phyloP scores from a whole-genome alignment of 2,329 filamentous ascomycete genomes.

The Metarhizium guizhouense region DNA sequence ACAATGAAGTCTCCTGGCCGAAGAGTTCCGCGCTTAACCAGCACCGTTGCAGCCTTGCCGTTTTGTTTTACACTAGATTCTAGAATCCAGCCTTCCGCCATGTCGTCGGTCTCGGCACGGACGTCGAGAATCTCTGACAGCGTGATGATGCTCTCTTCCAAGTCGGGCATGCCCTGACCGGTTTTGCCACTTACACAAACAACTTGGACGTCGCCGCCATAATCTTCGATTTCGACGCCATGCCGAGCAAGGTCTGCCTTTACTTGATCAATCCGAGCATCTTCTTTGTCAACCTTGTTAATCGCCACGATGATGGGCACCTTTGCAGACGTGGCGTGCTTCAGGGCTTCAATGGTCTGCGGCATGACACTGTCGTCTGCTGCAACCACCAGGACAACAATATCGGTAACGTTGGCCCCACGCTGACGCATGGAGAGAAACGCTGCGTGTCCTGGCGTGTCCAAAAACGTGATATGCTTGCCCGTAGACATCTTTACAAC shows the following conservation, averaged over 20 bases:
- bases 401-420: slow-evolving; percentile 92
- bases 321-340: slow-evolving; percentile 77
- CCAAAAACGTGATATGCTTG: slow-evolving; percentile 89
- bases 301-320: slow-evolving; percentile 97
- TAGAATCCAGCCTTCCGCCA: slow-evolving; percentile 86
- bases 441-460: slow-evolving; percentile 92
- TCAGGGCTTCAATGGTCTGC: slow-evolving; percentile 91
- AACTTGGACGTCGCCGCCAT: slow-evolving; percentile 86
- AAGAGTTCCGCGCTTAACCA: slow-evolving; percentile 82
- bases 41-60: slow-evolving; percentile 79
- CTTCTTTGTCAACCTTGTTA: slow-evolving; percentile 91
- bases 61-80: slow-evolving; percentile 81
- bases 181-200: slow-evolving; percentile 91
- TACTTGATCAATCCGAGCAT: slow-evolving; percentile 70
- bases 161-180: slow-evolving; percentile 78
- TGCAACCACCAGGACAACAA: slow-evolving; percentile 90
- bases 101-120: slow-evolving; percentile 66
- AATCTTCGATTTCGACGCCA: slow-evolving; percentile 89
- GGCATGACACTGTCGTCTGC: slow-evolving; percentile 97
- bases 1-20: slow-evolving; percentile 74
- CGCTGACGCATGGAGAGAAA: slow-evolving; percentile 94
- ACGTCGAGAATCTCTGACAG: slow-evolving; percentile 87
- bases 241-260: slow-evolving; percentile 79
- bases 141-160: slow-evolving; percentile 84
- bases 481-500: slow-evolving; percentile 79